Evolutionary conservation across 2,329 filamentous ascomycete genomes (phyloP).

Genomic region (Apiospora phragmitis): DNA sequence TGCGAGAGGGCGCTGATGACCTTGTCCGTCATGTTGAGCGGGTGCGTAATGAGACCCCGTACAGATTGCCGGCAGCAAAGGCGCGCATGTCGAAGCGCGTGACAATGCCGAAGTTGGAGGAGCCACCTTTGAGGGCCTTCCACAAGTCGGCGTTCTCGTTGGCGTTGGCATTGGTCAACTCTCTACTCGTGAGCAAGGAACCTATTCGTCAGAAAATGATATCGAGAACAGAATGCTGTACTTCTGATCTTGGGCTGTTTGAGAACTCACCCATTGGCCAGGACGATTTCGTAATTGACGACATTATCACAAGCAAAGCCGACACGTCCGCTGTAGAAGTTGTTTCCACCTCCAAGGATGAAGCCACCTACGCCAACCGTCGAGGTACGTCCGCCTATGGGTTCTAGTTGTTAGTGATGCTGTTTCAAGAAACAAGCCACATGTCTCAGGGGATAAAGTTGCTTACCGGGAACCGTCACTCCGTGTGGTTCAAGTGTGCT

Average conservation of each 20-base stretch:
- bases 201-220: not conserved
- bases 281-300: slow-evolving; percentile 10
- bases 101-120: slow-evolving; percentile 11
- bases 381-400: not conserved
- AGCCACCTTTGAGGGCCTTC: slow-evolving; percentile 11
- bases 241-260: not conserved
- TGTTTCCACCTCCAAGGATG: slow-evolving; percentile 6
- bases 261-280: not conserved
- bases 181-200: not conserved
- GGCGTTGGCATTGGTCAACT: slow-evolving; percentile 1
- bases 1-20: not conserved
- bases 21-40: not conserved
- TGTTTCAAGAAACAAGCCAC: not conserved
- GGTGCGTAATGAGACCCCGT: slow-evolving; percentile 4
- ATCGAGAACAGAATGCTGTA: not conserved
- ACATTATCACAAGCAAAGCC: slow-evolving; percentile 10
- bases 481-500: not conserved
- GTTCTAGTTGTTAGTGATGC: not conserved
- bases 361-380: slow-evolving; percentile 9
- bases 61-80: not conserved
- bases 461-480: slow-evolving; percentile 5
- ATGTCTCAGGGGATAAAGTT: not conserved
- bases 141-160: slow-evolving; percentile 10
- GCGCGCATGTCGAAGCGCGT: slow-evolving; percentile 9
- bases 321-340: slow-evolving; percentile 1